Evolutionary conservation across 2,329 filamentous ascomycete genomes (phyloP), one percentile per base, ranked within the genome.

Genomic region (Coniochaeta sp.): DNA sequence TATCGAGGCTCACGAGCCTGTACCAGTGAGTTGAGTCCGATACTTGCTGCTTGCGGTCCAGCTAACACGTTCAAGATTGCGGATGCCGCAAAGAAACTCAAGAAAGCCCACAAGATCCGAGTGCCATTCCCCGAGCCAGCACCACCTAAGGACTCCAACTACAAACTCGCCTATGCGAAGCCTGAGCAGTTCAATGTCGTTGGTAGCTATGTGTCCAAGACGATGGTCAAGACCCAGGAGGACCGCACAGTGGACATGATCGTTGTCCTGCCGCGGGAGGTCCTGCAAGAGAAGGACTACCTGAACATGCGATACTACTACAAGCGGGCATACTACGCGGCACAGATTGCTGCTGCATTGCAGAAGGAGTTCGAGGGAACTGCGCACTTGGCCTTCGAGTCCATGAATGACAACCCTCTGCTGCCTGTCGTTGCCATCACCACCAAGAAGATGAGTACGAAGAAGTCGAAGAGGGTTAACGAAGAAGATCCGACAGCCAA

Each of bases 271-370:
- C 93, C 95, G 5, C 73, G 78, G 60, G 76, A 82, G 1, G 75
- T 96, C 14, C 93, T 98, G 68, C 91, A 96, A 69, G 90, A 96
- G 52, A 98, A 98, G 75, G 95, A 99, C 74, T 97, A 93, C 71
- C 81, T 93, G 57, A 92, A 96, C 72, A 83, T 95, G 78, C 86
- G 95, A 62, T 98, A 96, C 75, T 96, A 97, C 70, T 93, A 97
- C 76, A 96, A 96, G 69, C 82, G 93, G 64, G 90, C 95, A 14
- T 98, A 93, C 74, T 98, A 96, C 70, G 77, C 98, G 57, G 91
- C 93, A 36, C 91, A 89, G 64, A 78, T 98, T 60, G 87, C 91
- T 16, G 86, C 85, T 32, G 86, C 83, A 4, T 77, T 98, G 58
- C 85, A 86, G 64, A 78, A 82, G 40, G 75, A 81, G 3, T 73